These are phyloP conservation scores for Rehmannia glutinosa DNA, from an alignment of 257 asterid species.

Conservation along the genomic window DNA sequence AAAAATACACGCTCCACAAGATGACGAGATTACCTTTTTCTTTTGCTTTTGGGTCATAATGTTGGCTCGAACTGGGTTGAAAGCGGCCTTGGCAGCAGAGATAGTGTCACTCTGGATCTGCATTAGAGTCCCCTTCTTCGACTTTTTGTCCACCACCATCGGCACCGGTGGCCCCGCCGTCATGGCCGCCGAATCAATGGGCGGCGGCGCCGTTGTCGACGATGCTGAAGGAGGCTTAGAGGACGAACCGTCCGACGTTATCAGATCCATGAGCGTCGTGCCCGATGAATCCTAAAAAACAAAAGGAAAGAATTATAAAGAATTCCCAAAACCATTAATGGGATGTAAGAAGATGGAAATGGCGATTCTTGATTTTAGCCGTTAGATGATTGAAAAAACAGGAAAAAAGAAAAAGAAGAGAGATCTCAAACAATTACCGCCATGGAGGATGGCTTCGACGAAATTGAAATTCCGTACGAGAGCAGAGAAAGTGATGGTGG, in stretches of 20 bases:
- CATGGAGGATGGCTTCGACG: conserved; percentile 12
- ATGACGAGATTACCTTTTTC: conserved; percentile 67
- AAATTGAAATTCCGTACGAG: neutral
- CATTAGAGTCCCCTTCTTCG: conserved; percentile 85
- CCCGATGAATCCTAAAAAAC: conserved; percentile 76
- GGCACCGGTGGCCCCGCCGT: conserved; percentile 45
- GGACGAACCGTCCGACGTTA: conserved; percentile 83
- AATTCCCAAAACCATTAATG: neutral
- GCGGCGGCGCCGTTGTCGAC: conserved; percentile 53
- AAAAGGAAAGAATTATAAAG: neutral
- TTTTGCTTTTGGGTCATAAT: conserved; percentile 81
- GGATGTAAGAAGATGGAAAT: conserved; percentile 7
- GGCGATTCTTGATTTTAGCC: conserved; percentile 2
- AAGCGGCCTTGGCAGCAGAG: conserved; percentile 92
- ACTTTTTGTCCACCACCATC: conserved; percentile 62
- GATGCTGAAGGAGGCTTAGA: conserved; percentile 46
- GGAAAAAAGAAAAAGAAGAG: neutral
- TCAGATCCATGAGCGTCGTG: conserved; percentile 97
- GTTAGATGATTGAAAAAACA: neutral
- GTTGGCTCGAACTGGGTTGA: conserved; percentile 71
- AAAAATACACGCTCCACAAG: neutral
- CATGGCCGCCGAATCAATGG: conserved; percentile 33
- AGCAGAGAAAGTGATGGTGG: neutral
- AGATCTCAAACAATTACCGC: conserved; percentile 29
- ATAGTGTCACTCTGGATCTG: conserved; percentile 98